Conservation (phyloP, 495 filamentous ascomycete genomes). For the Hypoxylon perforatum region DNA sequence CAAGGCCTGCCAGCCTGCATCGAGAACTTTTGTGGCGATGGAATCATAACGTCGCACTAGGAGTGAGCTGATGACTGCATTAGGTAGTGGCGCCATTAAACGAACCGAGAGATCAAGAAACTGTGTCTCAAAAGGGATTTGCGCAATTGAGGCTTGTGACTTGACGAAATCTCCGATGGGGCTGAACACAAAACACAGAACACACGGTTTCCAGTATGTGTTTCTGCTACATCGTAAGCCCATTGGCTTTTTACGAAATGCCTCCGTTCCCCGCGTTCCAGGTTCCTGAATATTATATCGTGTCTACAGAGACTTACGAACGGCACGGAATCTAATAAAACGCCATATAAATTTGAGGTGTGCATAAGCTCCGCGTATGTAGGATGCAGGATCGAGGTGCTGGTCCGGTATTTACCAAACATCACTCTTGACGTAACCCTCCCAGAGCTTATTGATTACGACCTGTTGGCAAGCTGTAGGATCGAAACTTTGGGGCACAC, state of each 20-base stretch:
- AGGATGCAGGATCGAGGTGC: conserved; percentile 34
- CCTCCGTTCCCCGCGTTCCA: not conserved
- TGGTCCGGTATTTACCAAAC: conserved; percentile 19
- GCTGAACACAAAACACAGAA: no score
- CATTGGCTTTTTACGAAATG: not conserved
- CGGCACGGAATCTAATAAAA: conserved; percentile 16
- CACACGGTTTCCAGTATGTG: not conserved
- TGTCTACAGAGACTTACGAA: not conserved
- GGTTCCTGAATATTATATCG: not conserved
- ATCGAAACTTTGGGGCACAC: conserved; percentile 26
- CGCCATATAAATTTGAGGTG: conserved; percentile 3
- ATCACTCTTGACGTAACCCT: conserved; percentile 25
- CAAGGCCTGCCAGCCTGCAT: conserved; percentile 6
- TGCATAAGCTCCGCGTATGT: conserved; percentile 12
- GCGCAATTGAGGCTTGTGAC: conserved; percentile 8
- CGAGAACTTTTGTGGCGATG: conserved; percentile 7
- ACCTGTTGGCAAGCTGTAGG: conserved; percentile 9
- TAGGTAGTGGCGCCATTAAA: conserved; percentile 6
- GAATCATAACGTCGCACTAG: conserved; percentile 17
- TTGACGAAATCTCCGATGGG: not conserved
- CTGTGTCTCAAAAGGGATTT: not conserved
- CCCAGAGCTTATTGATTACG: conserved; percentile 27
- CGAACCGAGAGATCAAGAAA: not conserved
- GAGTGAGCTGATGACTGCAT: conserved; percentile 19
- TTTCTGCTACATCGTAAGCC: not conserved